Evolutionary conservation across 257 asterid genomes (phyloP), one percentile per base, ranked within the genome.

Genomic region (Cynanchum wilfordii): DNA sequence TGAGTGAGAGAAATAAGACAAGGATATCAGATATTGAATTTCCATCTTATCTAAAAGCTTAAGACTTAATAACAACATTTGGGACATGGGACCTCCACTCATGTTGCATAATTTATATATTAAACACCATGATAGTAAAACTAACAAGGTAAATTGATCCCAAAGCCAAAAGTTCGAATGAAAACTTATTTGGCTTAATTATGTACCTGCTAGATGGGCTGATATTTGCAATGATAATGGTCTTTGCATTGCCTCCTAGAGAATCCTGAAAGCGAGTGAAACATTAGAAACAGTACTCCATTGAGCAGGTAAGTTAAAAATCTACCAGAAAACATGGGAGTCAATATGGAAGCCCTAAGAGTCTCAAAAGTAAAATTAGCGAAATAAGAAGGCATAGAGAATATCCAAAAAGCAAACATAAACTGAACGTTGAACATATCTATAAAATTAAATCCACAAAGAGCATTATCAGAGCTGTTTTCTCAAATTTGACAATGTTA

Each of bases 211-310:
- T 85, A 73, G 99, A 88, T 45, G 99, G 99, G 79, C 96, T 95
- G 56, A 95, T 87, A 77, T 95, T 95, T 58, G 99, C 99, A 33
- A 95, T 90, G 73, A 95, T 95, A 71, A 81, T 84, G 83, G 99
- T 95, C 83, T 95, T 95, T 75, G 98, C 96, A 86, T 95, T 95
- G 81, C 99, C 99, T 66, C 99, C 99, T 62, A 95, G 79, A 11
- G 99, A 95, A 62, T 95, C 99, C 98, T 92, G 88, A 56, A 78
- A 54, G 76, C 79, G 62, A 38, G 49, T 50, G 4, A 44, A 9
- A 25, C 17, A 54, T 69, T 10, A 50, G 19, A 69, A 27, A 6
- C 10, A 11, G 3, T 50, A 50, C 59, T 15, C 7, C 25, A 30
- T 11, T 25, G 16, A 55, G 17, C 63, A 56, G 6, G 33, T 56